Percentiles rank a stretch among this genome's conserved stretches.
phyloP scores from a whole-genome alignment of 441 rosid species.

The Adansonia madagascariensis region DNA sequence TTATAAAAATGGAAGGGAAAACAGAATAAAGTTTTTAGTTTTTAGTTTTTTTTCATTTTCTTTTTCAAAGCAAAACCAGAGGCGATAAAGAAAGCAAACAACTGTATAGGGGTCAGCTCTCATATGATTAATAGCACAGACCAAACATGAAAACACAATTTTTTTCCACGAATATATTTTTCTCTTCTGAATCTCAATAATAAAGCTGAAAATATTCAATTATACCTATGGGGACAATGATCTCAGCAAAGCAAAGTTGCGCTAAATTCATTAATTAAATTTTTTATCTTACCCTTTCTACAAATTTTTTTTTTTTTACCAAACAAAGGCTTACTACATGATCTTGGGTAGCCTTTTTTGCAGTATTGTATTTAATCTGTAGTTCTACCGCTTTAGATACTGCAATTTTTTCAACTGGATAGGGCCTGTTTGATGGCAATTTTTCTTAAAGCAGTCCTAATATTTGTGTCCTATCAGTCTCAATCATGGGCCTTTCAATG shows the following conservation, averaged over 20 bases:
- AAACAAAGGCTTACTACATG: background rate
- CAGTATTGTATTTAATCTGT: background rate
- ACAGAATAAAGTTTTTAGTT: background rate
- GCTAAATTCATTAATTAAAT: background rate
- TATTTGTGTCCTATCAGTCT: conserved; percentile 13
- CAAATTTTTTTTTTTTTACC: no score
- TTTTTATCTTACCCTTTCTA: background rate
- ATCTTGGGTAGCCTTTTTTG: background rate
- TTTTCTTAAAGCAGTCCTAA: background rate
- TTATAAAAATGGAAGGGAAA: no score
- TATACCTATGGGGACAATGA: conserved; percentile 12
- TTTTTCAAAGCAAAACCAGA: background rate
- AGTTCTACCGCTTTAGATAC: background rate
- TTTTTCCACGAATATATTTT: background rate
- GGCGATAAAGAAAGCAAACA: background rate
- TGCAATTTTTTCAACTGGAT: background rate
- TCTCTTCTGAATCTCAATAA: background rate
- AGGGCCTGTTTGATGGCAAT: background rate
- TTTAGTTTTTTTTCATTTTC: background rate
- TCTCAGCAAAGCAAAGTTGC: no score
- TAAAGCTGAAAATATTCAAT: background rate
- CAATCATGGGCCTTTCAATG: background rate
- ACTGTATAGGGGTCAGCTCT: background rate
- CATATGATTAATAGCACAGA: background rate
- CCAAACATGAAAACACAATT: background rate